Percentiles rank a stretch among this genome's conserved stretches.
These are phyloP conservation scores for Rhizophora apiculata DNA, from an alignment of 345 rosid species.

Conservation along the genomic window DNA sequence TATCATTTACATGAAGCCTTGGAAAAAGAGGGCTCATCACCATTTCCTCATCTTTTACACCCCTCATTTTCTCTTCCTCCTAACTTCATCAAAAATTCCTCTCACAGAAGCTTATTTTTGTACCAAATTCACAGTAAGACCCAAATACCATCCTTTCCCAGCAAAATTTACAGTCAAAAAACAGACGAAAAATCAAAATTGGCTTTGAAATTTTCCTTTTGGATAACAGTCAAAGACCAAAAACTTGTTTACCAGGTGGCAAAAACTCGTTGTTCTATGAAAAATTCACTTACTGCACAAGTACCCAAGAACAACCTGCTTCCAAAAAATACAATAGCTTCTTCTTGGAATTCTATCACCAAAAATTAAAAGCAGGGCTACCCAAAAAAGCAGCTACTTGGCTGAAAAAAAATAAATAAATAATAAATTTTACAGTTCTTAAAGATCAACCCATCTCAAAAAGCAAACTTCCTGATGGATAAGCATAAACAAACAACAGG, in stretches of 20 bases:
- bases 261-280: not conserved
- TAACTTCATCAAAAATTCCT: slow-evolving; percentile 18
- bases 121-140: slow-evolving; percentile 14
- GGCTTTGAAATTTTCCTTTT: not conserved
- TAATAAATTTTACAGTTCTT: not conserved
- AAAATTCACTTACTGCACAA: not conserved
- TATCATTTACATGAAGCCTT: slow-evolving; percentile 64
- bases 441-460: not conserved
- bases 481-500: not conserved
- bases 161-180: not conserved
- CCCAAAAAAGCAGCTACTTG: not conserved
- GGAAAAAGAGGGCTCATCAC: slow-evolving; percentile 57
- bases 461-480: not conserved
- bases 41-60: slow-evolving; percentile 45
- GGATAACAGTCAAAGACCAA: slow-evolving; percentile 9
- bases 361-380: slow-evolving; percentile 1
- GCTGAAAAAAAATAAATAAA: slow-evolving; percentile 6
- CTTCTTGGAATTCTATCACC: slow-evolving; percentile 4
- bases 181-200: no score
- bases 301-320: not conserved
- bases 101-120: slow-evolving; percentile 8
- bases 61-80: slow-evolving; percentile 30
- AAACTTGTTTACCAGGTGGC: not conserved
- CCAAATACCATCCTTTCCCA: slow-evolving; percentile 20
- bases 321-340: not conserved